Percentiles rank a stretch among this genome's conserved stretches.
Evolutionary conservation across 495 filamentous ascomycete species (phyloP).

Genomic region (Hypoxylon lienhwacheense): DNA sequence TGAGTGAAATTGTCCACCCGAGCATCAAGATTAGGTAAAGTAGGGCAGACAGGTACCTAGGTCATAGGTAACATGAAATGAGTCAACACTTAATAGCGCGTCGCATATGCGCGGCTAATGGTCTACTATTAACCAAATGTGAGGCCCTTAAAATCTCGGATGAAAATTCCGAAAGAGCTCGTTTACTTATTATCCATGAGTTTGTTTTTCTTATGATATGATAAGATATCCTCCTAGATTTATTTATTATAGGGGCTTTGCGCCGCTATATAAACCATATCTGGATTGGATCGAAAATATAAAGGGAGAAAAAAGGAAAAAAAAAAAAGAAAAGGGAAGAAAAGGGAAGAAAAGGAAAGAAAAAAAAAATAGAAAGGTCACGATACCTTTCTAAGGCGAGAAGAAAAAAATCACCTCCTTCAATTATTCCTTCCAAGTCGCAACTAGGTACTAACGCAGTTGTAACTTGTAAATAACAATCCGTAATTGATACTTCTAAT

Average conservation of each 20-base stretch:
- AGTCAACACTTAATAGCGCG: background rate
- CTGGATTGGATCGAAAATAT: conserved; percentile 4
- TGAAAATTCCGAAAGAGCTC: too few species aligned
- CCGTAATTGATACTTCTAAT: background rate
- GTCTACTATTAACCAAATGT: background rate
- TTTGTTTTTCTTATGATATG: too few species aligned
- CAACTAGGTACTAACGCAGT: background rate
- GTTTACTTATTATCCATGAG: too few species aligned
- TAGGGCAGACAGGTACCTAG: background rate
- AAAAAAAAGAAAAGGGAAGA: background rate
- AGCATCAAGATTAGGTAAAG: too few species aligned
- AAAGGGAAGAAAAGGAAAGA: background rate
- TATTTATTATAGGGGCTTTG: conserved; percentile 13
- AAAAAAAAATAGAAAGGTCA: conserved; percentile 8
- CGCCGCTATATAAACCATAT: conserved; percentile 9
- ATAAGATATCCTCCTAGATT: background rate
- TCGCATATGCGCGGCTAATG: background rate
- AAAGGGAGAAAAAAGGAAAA: background rate
- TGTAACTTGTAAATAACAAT: background rate
- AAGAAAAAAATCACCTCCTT: conserved; percentile 1
- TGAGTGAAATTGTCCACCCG: too few species aligned
- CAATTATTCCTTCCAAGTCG: conserved; percentile 3
- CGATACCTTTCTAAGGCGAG: conserved; percentile 13
- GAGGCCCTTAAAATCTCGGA: conserved; percentile 5
- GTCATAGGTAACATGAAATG: too few species aligned